Conservation (phyloP, 192 early-diverging fungal genomes). For the Dimargaris cristalligena region DNA sequence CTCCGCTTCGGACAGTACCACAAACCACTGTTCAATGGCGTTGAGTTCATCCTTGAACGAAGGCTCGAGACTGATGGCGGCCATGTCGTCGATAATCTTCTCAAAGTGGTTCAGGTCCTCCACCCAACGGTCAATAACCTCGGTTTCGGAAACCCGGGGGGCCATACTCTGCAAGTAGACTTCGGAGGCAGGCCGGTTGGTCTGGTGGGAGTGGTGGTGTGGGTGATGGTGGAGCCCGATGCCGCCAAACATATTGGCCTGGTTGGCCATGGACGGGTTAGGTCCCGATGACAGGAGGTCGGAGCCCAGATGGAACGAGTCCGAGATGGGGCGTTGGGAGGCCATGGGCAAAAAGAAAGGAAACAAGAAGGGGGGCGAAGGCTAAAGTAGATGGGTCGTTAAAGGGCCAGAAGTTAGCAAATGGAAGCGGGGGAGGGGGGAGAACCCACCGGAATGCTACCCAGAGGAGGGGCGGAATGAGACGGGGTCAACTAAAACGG, state of each 20-base stretch:
- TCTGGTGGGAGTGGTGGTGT: not conserved
- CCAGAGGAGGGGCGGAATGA: no score
- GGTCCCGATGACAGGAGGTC: not conserved
- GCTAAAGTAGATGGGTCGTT: not conserved
- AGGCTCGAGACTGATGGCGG: constrained; percentile 56
- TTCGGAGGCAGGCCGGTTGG: constrained; percentile 1
- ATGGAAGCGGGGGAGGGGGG: not conserved
- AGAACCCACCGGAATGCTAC: not conserved
- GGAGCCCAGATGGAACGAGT: constrained; percentile 4
- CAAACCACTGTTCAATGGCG: constrained; percentile 91
- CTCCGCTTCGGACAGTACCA: constrained; percentile 74
- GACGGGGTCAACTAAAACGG: no score
- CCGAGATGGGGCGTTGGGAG: constrained; percentile 9
- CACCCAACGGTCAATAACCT: constrained; percentile 78
- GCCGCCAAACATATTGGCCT: no score
- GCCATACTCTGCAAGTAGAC: not conserved
- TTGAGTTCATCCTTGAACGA: constrained; percentile 79
- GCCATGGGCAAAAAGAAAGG: not conserved
- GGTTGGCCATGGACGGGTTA: no score
- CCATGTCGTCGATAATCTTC: constrained; percentile 82
- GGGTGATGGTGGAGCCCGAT: no score
- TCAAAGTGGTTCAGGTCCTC: constrained; percentile 85
- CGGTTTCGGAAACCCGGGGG: constrained; percentile 13
- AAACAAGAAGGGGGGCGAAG: not conserved
- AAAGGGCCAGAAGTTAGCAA: not conserved